phyloP scores from a whole-genome alignment of 2,329 filamentous ascomycete species.

The Microdochium trichocladiopsis region DNA sequence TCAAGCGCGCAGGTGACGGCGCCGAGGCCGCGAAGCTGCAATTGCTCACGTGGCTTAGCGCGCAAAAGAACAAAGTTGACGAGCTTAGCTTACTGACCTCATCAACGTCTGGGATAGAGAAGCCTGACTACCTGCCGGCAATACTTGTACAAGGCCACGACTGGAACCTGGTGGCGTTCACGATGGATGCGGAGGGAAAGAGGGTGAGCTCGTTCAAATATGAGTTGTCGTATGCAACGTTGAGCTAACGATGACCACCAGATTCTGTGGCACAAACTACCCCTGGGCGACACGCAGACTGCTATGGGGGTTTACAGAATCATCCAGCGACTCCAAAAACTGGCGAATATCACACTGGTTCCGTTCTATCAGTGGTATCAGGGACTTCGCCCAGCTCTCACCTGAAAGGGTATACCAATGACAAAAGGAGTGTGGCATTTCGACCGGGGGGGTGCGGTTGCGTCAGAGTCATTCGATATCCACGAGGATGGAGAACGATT shows the following conservation, averaged over 20 bases:
- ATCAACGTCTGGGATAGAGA: no score
- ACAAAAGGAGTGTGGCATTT: no score
- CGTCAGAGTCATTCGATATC: no score
- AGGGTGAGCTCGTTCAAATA: background rate
- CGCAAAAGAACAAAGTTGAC: background rate
- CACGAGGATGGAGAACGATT: no score
- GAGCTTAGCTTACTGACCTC: background rate
- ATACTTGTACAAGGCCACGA: background rate
- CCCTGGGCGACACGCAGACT: background rate
- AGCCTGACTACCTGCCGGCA: background rate
- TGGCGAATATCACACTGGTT: background rate
- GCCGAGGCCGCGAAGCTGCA: background rate
- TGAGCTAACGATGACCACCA: no score
- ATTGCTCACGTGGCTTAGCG: background rate
- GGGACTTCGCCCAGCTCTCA: background rate
- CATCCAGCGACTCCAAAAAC: background rate
- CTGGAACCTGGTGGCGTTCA: background rate
- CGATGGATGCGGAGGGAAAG: background rate
- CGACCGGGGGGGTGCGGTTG: no score
- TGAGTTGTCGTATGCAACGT: no score
- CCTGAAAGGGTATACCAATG: no score
- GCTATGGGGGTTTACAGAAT: background rate
- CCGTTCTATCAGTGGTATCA: background rate
- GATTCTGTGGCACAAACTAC: background rate
- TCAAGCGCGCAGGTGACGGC: background rate